Conservation (phyloP, 129 eudicot species). For the Tanacetum coccineum region DNA sequence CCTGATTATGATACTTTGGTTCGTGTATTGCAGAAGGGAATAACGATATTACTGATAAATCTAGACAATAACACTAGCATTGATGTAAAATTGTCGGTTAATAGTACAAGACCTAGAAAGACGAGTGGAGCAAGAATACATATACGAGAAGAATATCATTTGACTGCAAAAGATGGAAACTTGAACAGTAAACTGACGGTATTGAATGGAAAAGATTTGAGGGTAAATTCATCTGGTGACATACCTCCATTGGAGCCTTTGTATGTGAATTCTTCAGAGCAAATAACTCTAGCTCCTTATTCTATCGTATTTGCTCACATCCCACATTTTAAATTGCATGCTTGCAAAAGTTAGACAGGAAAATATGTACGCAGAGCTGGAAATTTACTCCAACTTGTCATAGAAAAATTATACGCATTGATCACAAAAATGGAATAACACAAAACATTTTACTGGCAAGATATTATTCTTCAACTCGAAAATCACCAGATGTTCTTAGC, state of each 20-base stretch:
- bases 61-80: slow-evolving; percentile 50
- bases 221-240: not conserved
- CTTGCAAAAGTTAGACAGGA: not conserved
- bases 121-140: not conserved
- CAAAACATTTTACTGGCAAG: too few relatives aligned
- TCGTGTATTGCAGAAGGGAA: slow-evolving; percentile 52
- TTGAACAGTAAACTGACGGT: slow-evolving; percentile 12
- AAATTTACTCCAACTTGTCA: too few relatives aligned
- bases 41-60: slow-evolving; percentile 57
- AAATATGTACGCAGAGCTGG: too few relatives aligned
- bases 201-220: slow-evolving; percentile 8
- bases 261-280: slow-evolving; percentile 9
- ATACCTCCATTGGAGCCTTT: slow-evolving; percentile 14
- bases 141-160: slow-evolving; percentile 18
- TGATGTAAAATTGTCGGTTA: slow-evolving; percentile 12
- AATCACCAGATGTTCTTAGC: too few relatives aligned
- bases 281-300: slow-evolving; percentile 15
- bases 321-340: slow-evolving; percentile 10
- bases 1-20: not conserved
- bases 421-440: too few relatives aligned
- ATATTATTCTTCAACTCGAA: too few relatives aligned
- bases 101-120: not conserved
- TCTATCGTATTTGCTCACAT: slow-evolving; percentile 17
- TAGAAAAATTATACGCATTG: too few relatives aligned
- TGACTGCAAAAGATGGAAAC: slow-evolving; percentile 13